These are phyloP conservation scores for Osmanthus fragrans DNA, from an alignment of 257 asterid genomes.

Conservation along the genomic window DNA sequence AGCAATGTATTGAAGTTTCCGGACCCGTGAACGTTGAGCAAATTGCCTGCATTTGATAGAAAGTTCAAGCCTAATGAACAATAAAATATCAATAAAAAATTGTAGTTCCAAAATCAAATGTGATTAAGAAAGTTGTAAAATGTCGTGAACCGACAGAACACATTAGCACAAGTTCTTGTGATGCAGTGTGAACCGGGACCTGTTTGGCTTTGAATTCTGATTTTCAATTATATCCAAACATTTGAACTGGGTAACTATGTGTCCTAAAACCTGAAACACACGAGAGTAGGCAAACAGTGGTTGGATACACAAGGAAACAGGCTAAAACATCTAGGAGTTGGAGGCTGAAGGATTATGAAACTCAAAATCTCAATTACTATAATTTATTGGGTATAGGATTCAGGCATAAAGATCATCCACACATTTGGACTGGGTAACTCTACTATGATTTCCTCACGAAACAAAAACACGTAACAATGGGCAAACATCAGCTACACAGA, in stretches of 20 bases:
- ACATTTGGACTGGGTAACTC: background rate
- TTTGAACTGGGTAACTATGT: background rate
- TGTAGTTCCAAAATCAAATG: background rate
- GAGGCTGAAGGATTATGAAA: background rate
- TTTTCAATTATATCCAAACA: background rate
- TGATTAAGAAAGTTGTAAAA: background rate
- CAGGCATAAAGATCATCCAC: background rate
- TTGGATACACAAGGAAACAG: background rate
- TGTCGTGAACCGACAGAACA: background rate
- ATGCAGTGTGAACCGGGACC: background rate
- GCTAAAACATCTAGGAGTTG: background rate
- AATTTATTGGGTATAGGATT: background rate
- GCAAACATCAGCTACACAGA: background rate
- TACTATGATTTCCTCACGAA: background rate
- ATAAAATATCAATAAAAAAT: background rate
- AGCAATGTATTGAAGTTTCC: conserved; percentile 82
- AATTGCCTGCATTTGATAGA: conserved; percentile 58
- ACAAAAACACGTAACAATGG: background rate
- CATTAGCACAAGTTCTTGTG: background rate
- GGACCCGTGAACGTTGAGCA: conserved; percentile 78
- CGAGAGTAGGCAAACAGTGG: background rate
- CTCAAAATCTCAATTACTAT: background rate
- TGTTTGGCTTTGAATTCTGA: background rate
- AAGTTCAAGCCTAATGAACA: conserved; percentile 16
- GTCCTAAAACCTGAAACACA: background rate